Percentiles rank a stretch among this genome's conserved stretches.
These are phyloP conservation scores for Metarhizium robertsii DNA, from an alignment of 2,329 filamentous ascomycete species.

Conservation along the genomic window DNA sequence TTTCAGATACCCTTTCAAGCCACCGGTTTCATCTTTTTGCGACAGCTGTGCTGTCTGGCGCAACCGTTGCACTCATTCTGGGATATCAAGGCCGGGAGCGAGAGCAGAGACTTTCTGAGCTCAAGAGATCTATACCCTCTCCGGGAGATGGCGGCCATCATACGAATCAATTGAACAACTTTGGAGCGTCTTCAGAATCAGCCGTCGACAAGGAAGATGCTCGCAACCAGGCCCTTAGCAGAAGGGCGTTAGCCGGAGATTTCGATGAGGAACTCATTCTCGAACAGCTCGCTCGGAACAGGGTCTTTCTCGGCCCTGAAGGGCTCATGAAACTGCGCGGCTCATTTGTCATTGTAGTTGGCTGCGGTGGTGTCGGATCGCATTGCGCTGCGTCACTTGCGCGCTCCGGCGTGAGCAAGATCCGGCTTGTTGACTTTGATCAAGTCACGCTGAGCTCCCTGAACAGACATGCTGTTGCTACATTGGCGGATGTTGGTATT, in stretches of 20 bases:
- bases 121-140: slow-evolving; percentile 52
- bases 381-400: slow-evolving; percentile 81
- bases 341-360: slow-evolving; percentile 82
- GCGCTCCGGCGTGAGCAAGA: slow-evolving; percentile 77
- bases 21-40: slow-evolving; percentile 54
- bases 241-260: slow-evolving; percentile 51
- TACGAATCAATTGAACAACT: slow-evolving; percentile 42
- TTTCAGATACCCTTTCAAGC: slow-evolving; percentile 34
- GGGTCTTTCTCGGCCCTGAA: slow-evolving; percentile 77
- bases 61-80: slow-evolving; percentile 51
- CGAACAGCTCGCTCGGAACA: slow-evolving; percentile 88
- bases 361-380: slow-evolving; percentile 89
- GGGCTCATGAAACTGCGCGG: slow-evolving; percentile 71
- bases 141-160: slow-evolving; percentile 11
- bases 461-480: slow-evolving; percentile 93
- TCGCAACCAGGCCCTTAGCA: slow-evolving; percentile 48
- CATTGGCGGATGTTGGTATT: slow-evolving; percentile 84
- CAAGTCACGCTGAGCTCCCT: slow-evolving; percentile 92
- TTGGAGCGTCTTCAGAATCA: slow-evolving; percentile 41
- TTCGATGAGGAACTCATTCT: slow-evolving; percentile 75
- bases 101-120: slow-evolving; percentile 41
- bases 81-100: slow-evolving; percentile 52
- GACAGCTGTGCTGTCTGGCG: slow-evolving; percentile 59
- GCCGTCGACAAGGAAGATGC: slow-evolving; percentile 50
- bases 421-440: slow-evolving; percentile 92